Evolutionary conservation across 2,329 filamentous ascomycete genomes (phyloP), one percentile per base, ranked within the genome.

Genomic region (Corynespora cassiicola): DNA sequence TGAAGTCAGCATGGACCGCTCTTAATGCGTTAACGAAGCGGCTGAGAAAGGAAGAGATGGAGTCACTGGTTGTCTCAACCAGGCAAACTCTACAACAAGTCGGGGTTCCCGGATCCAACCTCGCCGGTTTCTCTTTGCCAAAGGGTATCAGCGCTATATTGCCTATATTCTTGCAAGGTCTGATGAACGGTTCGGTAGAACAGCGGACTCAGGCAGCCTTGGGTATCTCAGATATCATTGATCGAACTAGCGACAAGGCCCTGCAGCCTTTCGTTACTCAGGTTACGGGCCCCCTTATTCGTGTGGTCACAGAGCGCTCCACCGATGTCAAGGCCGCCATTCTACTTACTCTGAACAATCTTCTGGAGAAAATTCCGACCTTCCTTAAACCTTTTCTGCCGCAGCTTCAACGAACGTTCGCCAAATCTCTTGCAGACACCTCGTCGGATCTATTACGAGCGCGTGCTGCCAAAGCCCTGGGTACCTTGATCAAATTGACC

Each of bases 41-140:
- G 56, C 80, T 99, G 46, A 86, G 86, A 63, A 99, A 99, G 70
- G 95, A 99, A 65, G 92, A 97, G 71, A 97, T 99, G 94, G 95
- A 99, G 64, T 84, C 87, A 1, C 78, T 99, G 29, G 90, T 96
- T 12, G 75, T 83, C 36, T 94, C 92, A 1, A 96, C 92, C 2
- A 80, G 92, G 42, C 88, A 95, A 68, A 86, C 88, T 1, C 78
- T 99, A 37, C 85, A 88, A 52, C 89, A 92, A 59, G 88, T 97
- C 30, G 94, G 95, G 55, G 88, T 96, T 28, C 75, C 90, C 26
- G 94, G 94, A 18, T 80, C 85, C 25, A 86, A 91, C 59, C 77
- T 99, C 30, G 83, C 90, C 24, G 95, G 94, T 22, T 99, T 99
- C 74, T 78, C 76, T 22, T 75, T 97, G 39, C 94, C 92, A 2